Evolutionary conservation across 306 rosid species (phyloP), one percentile per base, ranked within the genome.

Genomic region (Prunus padus): DNA sequence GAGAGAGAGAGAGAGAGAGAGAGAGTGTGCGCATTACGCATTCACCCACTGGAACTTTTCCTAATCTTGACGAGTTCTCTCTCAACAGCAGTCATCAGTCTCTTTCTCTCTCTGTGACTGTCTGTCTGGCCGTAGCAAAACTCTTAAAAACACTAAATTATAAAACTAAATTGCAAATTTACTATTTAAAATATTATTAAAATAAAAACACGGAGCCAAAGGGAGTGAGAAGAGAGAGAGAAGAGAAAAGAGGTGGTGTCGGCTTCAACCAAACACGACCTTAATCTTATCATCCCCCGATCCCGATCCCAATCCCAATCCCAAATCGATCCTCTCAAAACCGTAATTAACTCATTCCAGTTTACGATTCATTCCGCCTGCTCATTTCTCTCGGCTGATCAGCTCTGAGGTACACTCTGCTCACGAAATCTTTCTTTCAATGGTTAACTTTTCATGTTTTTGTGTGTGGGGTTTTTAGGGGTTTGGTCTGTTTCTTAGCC

Each of bases 251-350:
- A 80, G 88, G 81, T 80, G 76, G 84, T 94, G 98, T 94, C 97
- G 97, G 97, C 93, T 83, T 89, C 86, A 76, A 82, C 92, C 96
- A 88, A 94, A 89, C 97, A 93, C 88, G 83, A 91, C 86, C 98
- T 86, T 84, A 87, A 74, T 80, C 81, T 65, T 63, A 10, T 61
- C 79, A 67, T 60, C 82, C 45, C 33, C 71, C 66, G 72, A 80
- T 65, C 74, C 84, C 59, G 46, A 70, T n/a, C 69, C 69, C 40
- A 10, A 25, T 16, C 26, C 23, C 50, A 20, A 62, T 10, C 70
- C n/a, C 59, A 37, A 40, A 37, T 22, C 65, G 44, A 26, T 33
- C 51, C 11, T 12, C 67, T 62, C 65, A 4, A 70, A 82, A 67
- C 77, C 81, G 77, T 76, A 60, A 56, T 59, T 37, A 3, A 33